Evolutionary conservation across 345 rosid genomes (phyloP), one percentile per base, ranked within the genome.

Genomic region (Theobroma cacao): DNA sequence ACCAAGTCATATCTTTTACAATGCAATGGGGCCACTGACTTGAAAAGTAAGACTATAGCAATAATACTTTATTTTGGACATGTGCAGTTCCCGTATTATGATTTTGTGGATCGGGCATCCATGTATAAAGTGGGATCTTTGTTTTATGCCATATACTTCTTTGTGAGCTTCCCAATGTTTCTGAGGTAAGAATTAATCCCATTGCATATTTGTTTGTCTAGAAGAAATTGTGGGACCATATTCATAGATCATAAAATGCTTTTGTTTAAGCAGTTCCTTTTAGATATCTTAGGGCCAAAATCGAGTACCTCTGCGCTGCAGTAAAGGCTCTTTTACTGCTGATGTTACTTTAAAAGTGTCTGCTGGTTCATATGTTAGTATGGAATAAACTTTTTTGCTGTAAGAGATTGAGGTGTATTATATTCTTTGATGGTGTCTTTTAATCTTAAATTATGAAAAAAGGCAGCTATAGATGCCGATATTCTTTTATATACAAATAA

Each of bases 151-250:
- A 89, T 94, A 79, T 96, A 94, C 89, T 94, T 96, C 89, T 13
- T 96, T 33, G 98, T 96, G 60, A 96, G 99, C 92, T 96, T 96
- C 79, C 98, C 99, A 30, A 96, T 96, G 99, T 96, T 96, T 84
- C 84, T 94, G 80, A 94, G 99, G 99, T 94, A 85, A 87, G 88
- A 77, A 75, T 66, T 53, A 18, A 72, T 79, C 55, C 64, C 34
- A 63, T 52, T 50, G 68, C 17, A 24, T 53, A 33, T 53, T 38
- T 62, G 13, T 68, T 40, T 71, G 41, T 73, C 5, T 59, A 33
- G 22, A 66, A 61, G 56, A 48, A 47, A 58, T n/a, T 40, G 18
- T 2, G 43, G 43, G 56, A 50, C 52, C 40, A 3, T 47, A 70
- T 70, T 66, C 38, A 1, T 71, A n/a, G 59, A 18, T 66, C 18